phyloP scores from a whole-genome alignment of 2,329 filamentous ascomycete species.

The Pyricularia grisea region DNA sequence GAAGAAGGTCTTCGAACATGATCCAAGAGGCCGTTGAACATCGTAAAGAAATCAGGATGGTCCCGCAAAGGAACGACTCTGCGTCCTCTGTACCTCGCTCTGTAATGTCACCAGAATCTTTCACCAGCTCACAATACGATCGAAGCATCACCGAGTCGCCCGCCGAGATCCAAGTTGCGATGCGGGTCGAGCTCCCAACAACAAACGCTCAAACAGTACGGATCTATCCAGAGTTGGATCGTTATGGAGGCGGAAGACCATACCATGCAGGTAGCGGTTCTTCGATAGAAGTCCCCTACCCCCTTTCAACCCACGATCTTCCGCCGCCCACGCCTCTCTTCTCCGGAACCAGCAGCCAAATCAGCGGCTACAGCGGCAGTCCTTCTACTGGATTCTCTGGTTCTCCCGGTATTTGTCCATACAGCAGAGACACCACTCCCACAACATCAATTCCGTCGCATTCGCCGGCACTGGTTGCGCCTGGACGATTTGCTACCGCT shows the following conservation, averaged over 20 bases:
- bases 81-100: conserved; percentile 32
- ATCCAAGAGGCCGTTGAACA: conserved; percentile 25
- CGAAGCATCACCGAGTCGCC: conserved; percentile 33
- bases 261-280: conserved; percentile 23
- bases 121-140: conserved; percentile 26
- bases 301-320: conserved; percentile 53
- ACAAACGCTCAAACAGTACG: conserved; percentile 29
- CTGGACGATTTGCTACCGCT: conserved; percentile 32
- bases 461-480: conserved; percentile 53
- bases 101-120: conserved; percentile 24
- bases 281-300: conserved; percentile 39
- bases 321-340: conserved; percentile 60
- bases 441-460: conserved; percentile 71
- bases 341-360: conserved; percentile 45
- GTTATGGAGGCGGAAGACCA: conserved; percentile 41
- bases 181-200: conserved; percentile 29
- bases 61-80: conserved; percentile 28
- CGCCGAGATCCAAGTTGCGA: conserved; percentile 30
- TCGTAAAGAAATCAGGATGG: conserved; percentile 23
- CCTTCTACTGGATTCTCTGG: conserved; percentile 69
- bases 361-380: conserved; percentile 55
- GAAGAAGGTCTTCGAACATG: conserved; percentile 39
- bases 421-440: conserved; percentile 70
- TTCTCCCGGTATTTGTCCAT: conserved; percentile 58
- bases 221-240: conserved; percentile 52